These are phyloP conservation scores for Fraxinus cuspidata DNA, from an alignment of 257 asterid genomes.

Conservation along the genomic window DNA sequence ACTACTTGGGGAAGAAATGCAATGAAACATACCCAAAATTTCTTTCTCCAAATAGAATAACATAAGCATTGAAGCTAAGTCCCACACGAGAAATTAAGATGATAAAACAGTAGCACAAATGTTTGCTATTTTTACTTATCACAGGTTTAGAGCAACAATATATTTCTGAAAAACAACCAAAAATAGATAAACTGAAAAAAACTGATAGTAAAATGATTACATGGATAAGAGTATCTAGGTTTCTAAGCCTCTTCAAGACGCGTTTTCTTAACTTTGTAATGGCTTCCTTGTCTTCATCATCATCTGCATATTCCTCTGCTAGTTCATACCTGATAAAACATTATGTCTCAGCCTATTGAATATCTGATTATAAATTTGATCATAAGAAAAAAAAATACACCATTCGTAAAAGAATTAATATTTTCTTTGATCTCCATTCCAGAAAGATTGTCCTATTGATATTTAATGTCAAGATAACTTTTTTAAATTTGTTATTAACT, in stretches of 20 bases:
- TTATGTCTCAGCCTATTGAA: not conserved
- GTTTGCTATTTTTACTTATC: no score
- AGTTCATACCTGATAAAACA: conserved; percentile 45
- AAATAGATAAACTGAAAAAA: not conserved
- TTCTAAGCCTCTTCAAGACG: conserved; percentile 51
- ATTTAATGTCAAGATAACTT: no score
- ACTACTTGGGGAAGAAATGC: no score
- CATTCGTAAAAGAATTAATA: not conserved
- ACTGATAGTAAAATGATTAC: conserved; percentile 29
- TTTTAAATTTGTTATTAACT: no score
- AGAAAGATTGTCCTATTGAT: not conserved
- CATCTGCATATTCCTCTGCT: conserved; percentile 69
- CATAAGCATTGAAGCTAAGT: no score
- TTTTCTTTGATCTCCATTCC: not conserved
- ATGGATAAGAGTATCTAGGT: conserved; percentile 45
- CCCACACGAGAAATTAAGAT: no score
- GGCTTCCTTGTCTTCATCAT: conserved; percentile 66
- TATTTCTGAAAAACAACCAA: no score
- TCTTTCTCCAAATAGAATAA: no score
- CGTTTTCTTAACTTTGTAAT: conserved; percentile 55
- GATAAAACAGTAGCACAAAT: no score
- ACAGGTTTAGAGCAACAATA: no score
- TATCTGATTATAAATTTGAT: not conserved
- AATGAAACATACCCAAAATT: no score
- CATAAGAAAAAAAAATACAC: not conserved